These are phyloP conservation scores for Ciborinia camelliae DNA, from an alignment of 2,329 filamentous ascomycete genomes.

Conservation along the genomic window DNA sequence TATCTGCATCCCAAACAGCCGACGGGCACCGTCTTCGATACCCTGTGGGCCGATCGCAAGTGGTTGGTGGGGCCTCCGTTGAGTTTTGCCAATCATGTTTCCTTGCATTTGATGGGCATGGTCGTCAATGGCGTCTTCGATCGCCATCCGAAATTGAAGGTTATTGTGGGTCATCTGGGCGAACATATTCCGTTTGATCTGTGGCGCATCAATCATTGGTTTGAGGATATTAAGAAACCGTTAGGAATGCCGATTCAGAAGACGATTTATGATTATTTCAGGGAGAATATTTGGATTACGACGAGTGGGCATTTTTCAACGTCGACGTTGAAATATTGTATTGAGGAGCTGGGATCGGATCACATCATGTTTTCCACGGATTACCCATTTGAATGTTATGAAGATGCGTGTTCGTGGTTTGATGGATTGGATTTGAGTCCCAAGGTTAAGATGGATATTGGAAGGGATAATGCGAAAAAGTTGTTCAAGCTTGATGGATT, in stretches of 20 bases:
- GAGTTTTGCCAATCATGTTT: conserved; percentile 57
- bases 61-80: conserved; percentile 59
- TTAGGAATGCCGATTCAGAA: conserved; percentile 39
- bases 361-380: conserved; percentile 52
- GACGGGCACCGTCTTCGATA: conserved; percentile 53
- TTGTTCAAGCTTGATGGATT: conserved; percentile 38
- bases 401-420: conserved; percentile 43
- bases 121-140: conserved; percentile 51
- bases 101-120: conserved; percentile 53
- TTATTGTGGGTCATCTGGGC: conserved; percentile 49
- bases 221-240: conserved; percentile 51
- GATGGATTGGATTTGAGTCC: conserved; percentile 42
- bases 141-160: conserved; percentile 44
- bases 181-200: conserved; percentile 50
- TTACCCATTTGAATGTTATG: conserved; percentile 50
- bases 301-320: conserved; percentile 56
- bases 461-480: conserved; percentile 46
- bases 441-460: conserved; percentile 42
- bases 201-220: conserved; percentile 53
- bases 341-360: conserved; percentile 48
- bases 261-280: conserved; percentile 52
- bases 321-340: conserved; percentile 48
- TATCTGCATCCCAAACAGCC: conserved; percentile 60
- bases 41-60: conserved; percentile 55
- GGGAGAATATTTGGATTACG: conserved; percentile 54